Evolutionary conservation across 2,329 filamentous ascomycete species (phyloP).

Genomic region (Cadophora luteo-olivacea): DNA sequence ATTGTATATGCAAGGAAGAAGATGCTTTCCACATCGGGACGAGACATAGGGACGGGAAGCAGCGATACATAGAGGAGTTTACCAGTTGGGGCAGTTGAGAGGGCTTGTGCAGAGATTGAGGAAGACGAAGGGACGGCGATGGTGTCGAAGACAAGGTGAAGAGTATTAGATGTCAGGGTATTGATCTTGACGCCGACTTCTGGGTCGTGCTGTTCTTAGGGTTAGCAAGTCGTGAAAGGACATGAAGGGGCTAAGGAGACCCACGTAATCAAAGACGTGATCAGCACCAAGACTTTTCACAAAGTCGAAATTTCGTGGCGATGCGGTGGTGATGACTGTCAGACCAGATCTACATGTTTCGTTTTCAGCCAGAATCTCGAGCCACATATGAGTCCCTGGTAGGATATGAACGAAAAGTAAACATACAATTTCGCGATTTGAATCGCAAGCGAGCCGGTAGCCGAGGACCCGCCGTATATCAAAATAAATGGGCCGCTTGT

Average conservation of each 20-base stretch:
- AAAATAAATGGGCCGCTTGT: constrained; percentile 40
- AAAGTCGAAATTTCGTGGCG: constrained; percentile 54
- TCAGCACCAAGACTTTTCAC: constrained; percentile 54
- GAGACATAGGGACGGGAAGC: constrained; percentile 17
- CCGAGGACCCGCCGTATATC: constrained; percentile 42
- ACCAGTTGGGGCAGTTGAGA: constrained; percentile 23
- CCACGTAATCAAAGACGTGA: constrained; percentile 54
- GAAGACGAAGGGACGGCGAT: constrained; percentile 30
- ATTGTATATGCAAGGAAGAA: constrained; percentile 49
- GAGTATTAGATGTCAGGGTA: constrained; percentile 49
- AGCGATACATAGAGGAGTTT: constrained; percentile 64
- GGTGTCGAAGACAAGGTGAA: constrained; percentile 32
- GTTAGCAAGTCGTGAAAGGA: not conserved
- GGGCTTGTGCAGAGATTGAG: constrained; percentile 31
- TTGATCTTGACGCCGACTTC: constrained; percentile 52
- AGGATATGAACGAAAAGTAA: constrained; percentile 37
- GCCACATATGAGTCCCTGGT: too few species aligned
- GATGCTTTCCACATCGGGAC: constrained; percentile 40
- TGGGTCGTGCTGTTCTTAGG: constrained; percentile 43
- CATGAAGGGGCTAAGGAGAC: not conserved
- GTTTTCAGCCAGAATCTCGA: not conserved
- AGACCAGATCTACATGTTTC: constrained; percentile 30
- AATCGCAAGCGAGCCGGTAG: constrained; percentile 44
- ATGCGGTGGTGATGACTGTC: constrained; percentile 49
- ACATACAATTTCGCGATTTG: constrained; percentile 43